Base-by-base conservation (phyloP, 805 yeast species). In the Pichia insulana region DNA sequence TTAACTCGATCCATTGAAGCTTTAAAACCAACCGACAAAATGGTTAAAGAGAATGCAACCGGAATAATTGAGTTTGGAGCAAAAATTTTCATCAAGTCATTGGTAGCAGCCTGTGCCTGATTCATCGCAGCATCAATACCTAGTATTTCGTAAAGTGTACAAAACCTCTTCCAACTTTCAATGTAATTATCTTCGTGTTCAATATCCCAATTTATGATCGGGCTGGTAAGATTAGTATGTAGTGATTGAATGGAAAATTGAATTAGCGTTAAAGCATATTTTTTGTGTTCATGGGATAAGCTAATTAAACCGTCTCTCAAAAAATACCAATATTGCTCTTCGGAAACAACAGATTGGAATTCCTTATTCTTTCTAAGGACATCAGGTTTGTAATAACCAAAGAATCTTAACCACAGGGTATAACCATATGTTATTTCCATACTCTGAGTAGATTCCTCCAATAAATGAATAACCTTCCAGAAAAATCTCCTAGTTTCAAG, bases 81-180 rank as follows among this genome's bases (percentile, higher is more conserved):
- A 19, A 85, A 66, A 12, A 84, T 57, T 1, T 62, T 63, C 2
- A 76, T 56, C 35, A 88, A 73, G 51, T 85, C 95, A 7, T 63
- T 62, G 1, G 72, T 61, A 0, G 92, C 90, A 11, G 86, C 95
- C 50, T 80, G 79, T 0, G 89, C 78, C 59, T 89, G 96, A 52
- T 89, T 88, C 52, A 85, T 62, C 0, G 96, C 83, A 0, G 96
- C 78, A 57, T 88, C 96, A 32, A 88, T 71, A 1, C 87, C 92
- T 22, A 85, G 63, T 37, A 88, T 83, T 54, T 88, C 96, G 52
- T 76, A 82, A 12, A 88, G 61, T 0, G 95, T 84, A 22, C 77
- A 68, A 53, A 69, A 88, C 45, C 84, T 70, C 34, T 74, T 69
- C 96, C 96, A 88, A 18, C 77, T 71, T 6, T 61, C 64, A 16